Conservation (phyloP, 176 grass and related monocot species). For the Areca catechu region DNA sequence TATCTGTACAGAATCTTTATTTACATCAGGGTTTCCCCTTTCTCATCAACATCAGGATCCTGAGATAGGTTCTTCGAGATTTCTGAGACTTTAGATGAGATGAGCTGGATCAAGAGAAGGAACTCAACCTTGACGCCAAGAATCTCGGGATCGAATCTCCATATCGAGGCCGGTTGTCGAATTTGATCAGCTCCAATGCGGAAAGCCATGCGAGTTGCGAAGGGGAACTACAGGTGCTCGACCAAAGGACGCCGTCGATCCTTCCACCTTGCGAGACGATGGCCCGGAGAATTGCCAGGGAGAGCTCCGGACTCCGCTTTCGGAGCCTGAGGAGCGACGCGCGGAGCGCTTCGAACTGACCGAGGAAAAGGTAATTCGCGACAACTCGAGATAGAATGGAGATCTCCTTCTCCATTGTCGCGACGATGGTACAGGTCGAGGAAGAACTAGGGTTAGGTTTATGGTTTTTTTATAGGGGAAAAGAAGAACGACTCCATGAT, state of each 20-base stretch:
- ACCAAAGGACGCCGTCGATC: slow-evolving; percentile 61
- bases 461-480: neutral
- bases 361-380: slow-evolving; percentile 49
- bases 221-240: slow-evolving; percentile 49
- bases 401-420: slow-evolving; percentile 28
- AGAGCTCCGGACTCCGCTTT: slow-evolving; percentile 50
- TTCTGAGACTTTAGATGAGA: slow-evolving; percentile 7
- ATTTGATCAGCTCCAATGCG: slow-evolving; percentile 57
- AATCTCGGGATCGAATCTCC: slow-evolving; percentile 33
- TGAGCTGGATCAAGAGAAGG: slow-evolving; percentile 54
- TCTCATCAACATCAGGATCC: neutral
- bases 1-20: slow-evolving; percentile 8
- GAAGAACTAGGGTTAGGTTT: neutral
- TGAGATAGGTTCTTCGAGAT: neutral
- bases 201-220: slow-evolving; percentile 91
- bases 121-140: slow-evolving; percentile 66
- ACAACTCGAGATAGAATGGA: slow-evolving; percentile 64
- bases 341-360: slow-evolving; percentile 82
- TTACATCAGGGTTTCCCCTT: slow-evolving; percentile 6
- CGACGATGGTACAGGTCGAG: neutral
- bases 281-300: slow-evolving; percentile 45
- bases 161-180: slow-evolving; percentile 19
- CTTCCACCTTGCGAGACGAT: slow-evolving; percentile 53
- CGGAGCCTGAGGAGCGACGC: slow-evolving; percentile 80
- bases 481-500: neutral